A percentile compares a stretch with the other conserved stretches of the same genome.
phyloP scores from a whole-genome alignment of 441 rosid genomes.

The Euphorbia corollata region DNA sequence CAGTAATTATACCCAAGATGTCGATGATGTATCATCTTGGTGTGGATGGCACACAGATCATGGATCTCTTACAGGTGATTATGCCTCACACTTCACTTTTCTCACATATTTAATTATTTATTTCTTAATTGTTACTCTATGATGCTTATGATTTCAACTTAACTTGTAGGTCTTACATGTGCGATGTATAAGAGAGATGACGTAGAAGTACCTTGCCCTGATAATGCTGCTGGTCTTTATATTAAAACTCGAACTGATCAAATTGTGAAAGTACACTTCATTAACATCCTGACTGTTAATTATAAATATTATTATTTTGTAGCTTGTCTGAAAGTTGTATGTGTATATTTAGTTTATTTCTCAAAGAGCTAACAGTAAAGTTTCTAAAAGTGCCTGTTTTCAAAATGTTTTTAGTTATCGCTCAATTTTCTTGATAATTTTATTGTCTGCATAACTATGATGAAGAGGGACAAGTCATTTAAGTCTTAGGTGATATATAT shows the following conservation, averaged over 20 bases:
- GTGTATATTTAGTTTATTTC: slow-evolving; percentile 8
- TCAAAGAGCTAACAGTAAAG: not conserved
- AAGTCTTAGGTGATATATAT: not conserved
- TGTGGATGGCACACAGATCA: slow-evolving; percentile 99
- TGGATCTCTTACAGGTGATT: slow-evolving; percentile 73
- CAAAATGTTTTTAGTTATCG: not conserved
- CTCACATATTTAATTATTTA: not conserved
- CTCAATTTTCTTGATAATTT: not conserved
- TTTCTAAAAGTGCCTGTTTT: not conserved
- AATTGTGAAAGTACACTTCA: slow-evolving; percentile 65
- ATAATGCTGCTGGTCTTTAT: slow-evolving; percentile 79
- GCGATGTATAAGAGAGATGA: slow-evolving; percentile 72
- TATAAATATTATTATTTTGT: not conserved
- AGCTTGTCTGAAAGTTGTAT: slow-evolving; percentile 11
- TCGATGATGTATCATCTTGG: slow-evolving; percentile 71
- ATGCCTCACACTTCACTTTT: not conserved
- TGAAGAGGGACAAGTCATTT: not conserved
- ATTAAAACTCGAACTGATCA: slow-evolving; percentile 71
- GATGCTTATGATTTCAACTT: slow-evolving; percentile 13
- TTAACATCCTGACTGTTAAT: slow-evolving; percentile 19
- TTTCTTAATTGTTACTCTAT: not conserved
- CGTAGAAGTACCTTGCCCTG: slow-evolving; percentile 71
- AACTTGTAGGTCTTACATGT: slow-evolving; percentile 82
- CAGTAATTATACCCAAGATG: slow-evolving; percentile 42
- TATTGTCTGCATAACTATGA: not conserved